Conservation (phyloP, 495 filamentous ascomycete genomes). For the Hypoxylon lienhwacheense region DNA sequence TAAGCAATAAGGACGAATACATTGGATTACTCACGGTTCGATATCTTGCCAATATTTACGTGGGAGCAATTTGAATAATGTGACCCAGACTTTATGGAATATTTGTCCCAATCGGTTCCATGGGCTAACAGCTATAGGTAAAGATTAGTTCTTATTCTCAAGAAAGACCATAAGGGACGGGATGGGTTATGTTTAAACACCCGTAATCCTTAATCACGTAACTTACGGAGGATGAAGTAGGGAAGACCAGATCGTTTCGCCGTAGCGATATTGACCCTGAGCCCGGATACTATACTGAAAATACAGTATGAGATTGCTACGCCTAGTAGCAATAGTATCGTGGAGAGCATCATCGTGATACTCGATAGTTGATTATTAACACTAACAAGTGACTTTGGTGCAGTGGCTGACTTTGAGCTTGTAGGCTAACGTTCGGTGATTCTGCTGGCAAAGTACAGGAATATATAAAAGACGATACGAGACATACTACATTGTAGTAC, state of each 20-base stretch:
- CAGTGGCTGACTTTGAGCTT: neutral
- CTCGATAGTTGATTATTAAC: neutral
- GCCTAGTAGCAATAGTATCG: constrained; percentile 19
- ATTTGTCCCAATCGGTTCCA: constrained; percentile 54
- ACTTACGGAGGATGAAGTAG: constrained; percentile 53
- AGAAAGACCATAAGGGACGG: neutral
- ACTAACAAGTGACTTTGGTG: neutral
- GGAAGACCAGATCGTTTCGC: constrained; percentile 50
- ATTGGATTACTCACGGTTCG: constrained; percentile 49
- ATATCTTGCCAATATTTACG: constrained; percentile 45
- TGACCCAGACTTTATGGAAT: constrained; percentile 51
- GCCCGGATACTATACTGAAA: constrained; percentile 35
- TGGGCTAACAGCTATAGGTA: constrained; percentile 43
- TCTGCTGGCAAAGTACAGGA: too few species aligned
- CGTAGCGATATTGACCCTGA: constrained; percentile 45
- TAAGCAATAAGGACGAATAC: neutral
- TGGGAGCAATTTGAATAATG: constrained; percentile 52
- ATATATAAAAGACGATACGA: too few species aligned
- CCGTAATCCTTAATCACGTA: neutral
- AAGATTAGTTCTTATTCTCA: constrained; percentile 1
- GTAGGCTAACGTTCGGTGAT: too few species aligned
- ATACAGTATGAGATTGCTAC: constrained; percentile 21
- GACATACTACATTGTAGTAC: too few species aligned
- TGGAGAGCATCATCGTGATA: constrained; percentile 4
- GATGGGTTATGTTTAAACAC: constrained; percentile 6